A percentile compares a stretch with the other conserved stretches of the same genome.
Conservation (phyloP, 225 moss, liverwort and hornwort genomes). For the Pseudisothecium myosuroides region DNA sequence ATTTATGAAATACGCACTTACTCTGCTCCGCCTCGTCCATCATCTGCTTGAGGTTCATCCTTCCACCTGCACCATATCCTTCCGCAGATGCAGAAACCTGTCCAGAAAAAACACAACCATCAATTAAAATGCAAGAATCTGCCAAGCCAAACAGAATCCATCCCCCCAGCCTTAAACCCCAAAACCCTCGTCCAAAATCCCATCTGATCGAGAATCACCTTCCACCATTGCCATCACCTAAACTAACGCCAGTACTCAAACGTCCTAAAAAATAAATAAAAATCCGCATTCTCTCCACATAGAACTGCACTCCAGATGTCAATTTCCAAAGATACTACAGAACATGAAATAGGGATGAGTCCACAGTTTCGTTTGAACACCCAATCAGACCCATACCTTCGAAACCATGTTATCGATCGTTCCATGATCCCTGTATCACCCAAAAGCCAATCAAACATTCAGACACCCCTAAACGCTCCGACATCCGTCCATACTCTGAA, state of each 20-base stretch:
- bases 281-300: background rate
- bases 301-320: background rate
- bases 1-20: background rate
- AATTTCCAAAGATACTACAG: background rate
- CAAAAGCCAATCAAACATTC: background rate
- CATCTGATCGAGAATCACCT: background rate
- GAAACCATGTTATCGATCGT: background rate
- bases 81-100: background rate
- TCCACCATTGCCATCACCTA: background rate
- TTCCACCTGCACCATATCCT: background rate
- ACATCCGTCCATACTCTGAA: background rate
- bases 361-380: background rate
- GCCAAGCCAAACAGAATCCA: background rate
- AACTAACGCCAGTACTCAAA: background rate
- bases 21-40: conserved; percentile 19
- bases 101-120: background rate
- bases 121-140: background rate
- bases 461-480: background rate
- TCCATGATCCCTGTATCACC: conserved; percentile 7
- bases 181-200: background rate
- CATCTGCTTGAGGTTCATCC: conserved; percentile 6
- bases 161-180: background rate
- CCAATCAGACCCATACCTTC: background rate
- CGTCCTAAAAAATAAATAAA: background rate
- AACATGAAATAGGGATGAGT: background rate